Percentiles rank a stretch among this genome's conserved stretches.
These are phyloP conservation scores for Cryomyces antarcticus DNA, from an alignment of 495 filamentous ascomycete genomes.

Conservation along the genomic window DNA sequence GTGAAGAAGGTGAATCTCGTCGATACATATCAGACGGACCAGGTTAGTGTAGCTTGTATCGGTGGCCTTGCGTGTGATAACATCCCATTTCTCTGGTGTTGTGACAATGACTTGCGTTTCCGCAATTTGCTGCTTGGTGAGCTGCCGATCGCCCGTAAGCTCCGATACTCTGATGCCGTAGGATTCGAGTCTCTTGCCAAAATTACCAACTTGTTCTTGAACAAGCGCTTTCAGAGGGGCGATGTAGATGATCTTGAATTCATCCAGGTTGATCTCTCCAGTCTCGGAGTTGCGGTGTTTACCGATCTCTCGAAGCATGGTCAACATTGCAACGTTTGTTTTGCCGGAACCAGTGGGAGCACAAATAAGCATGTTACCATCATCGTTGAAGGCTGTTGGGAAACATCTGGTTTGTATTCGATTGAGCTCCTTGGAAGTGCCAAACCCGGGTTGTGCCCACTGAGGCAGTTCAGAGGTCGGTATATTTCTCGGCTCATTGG, in stretches of 20 bases:
- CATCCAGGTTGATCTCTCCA: constrained; percentile 80
- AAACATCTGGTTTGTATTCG: constrained; percentile 88
- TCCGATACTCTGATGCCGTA: constrained; percentile 87
- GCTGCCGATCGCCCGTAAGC: constrained; percentile 88
- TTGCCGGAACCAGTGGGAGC: constrained; percentile 95
- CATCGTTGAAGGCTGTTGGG: constrained; percentile 76
- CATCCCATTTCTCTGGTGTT: constrained; percentile 97
- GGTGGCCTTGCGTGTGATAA: constrained; percentile 94
- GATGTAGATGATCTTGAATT: constrained; percentile 95
- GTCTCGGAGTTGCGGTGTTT: constrained; percentile 75
- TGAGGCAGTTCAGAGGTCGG: constrained; percentile 75
- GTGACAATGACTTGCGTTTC: constrained; percentile 98
- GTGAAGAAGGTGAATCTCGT: constrained; percentile 94
- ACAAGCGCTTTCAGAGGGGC: constrained; percentile 88
- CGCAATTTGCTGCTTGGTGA: constrained; percentile 95
- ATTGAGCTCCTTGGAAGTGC: constrained; percentile 63
- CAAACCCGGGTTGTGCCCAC: constrained; percentile 78
- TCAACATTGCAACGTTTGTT: constrained; percentile 96
- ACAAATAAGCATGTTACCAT: constrained; percentile 94
- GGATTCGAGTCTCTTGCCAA: constrained; percentile 72
- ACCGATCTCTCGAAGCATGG: constrained; percentile 88
- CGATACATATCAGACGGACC: constrained; percentile 84
- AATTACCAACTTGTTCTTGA: constrained; percentile 92
- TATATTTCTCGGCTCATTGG: constrained; percentile 55
- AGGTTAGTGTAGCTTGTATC: constrained; percentile 94